Base-by-base conservation (phyloP, 2,329 filamentous ascomycete genomes). In the Talaromyces rugulosus region DNA sequence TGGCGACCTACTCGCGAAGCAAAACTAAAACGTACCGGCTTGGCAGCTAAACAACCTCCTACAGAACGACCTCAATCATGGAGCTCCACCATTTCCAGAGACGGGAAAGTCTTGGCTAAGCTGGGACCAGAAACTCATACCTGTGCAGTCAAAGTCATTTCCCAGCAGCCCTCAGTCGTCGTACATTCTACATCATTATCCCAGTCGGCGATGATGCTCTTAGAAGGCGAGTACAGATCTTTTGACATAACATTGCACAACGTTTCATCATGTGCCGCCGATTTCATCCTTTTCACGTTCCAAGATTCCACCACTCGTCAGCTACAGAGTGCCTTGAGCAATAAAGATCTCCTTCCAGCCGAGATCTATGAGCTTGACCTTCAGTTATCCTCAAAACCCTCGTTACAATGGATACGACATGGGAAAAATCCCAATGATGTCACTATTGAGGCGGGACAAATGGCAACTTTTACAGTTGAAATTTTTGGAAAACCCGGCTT, bases 341-440 rank as follows among this genome's bases (percentile, higher is more conserved):
- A 88, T 69, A 89, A 91, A 70, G 90, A 96, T 68, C 85, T 93
- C 2, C 86, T 89, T 9, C 85, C 89, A 0, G 86, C 88, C 1
- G 92, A 96, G 70, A 78, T 95, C 5, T 93, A 96, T 71, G 93
- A 97, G 72, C 86, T 94, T 62, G 92, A 96, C 72, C 81, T 92
- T 56, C 89, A 93, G 63, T 80, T 96, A 52, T 86, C 89, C 63
- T 88, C 86, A 71, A 89, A 88, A 70, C 89, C 90, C 71, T 89
- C 91, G 30, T 74, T 83, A 57, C 75, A 73, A 51, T 85, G 80
- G 69, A 77, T 90, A 52, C 82, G 85, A 82, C 66, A 78, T 55
- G 77, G 65, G 9, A 58, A 64, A 27, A 66, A 79, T 72, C 61
- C 85, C 74, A 67, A 82, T 73, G 82, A 84, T 56, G 70, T 78